These are phyloP conservation scores for Pulveroboletus sp. DNA, from an alignment of 768 basidiomycete species.

Conservation along the genomic window DNA sequence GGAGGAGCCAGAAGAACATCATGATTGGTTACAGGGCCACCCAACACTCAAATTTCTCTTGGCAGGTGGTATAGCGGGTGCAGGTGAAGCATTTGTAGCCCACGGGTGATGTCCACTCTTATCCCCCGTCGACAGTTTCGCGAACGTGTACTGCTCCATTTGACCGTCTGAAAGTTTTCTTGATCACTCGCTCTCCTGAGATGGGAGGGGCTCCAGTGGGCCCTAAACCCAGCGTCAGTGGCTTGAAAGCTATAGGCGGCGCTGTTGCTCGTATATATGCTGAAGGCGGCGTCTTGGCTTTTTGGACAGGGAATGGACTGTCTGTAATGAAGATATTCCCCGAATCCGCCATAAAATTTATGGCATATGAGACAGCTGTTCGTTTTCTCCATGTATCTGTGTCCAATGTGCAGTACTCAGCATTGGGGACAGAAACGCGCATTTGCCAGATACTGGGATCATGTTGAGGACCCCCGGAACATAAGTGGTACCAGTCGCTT, in stretches of 20 bases:
- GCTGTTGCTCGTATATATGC: constrained; percentile 81
- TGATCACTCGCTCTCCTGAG: constrained; percentile 85
- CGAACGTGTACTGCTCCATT: constrained; percentile 96
- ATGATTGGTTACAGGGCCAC: constrained; percentile 57
- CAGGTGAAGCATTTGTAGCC: constrained; percentile 49
- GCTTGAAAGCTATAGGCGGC: constrained; percentile 58
- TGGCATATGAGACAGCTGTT: constrained; percentile 89
- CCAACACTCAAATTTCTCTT: constrained; percentile 85
- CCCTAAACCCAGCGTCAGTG: constrained; percentile 42
- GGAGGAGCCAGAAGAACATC: constrained; percentile 58
- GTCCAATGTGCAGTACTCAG: constrained; percentile 15
- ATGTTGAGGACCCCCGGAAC: constrained; percentile 81
- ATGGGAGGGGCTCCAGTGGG: constrained; percentile 50
- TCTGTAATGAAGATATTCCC: constrained; percentile 96
- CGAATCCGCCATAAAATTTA: constrained; percentile 98
- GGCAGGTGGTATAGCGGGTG: constrained; percentile 93
- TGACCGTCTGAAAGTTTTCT: constrained; percentile 92
- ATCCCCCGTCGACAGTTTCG: constrained; percentile 57
- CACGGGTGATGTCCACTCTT: background rate
- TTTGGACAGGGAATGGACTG: constrained; percentile 97
- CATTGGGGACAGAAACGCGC: constrained; percentile 70
- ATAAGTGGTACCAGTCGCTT: constrained; percentile 92
- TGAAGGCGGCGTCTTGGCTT: constrained; percentile 84
- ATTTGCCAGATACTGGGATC: constrained; percentile 88
- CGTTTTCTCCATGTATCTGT: constrained; percentile 30